Conservation (phyloP, 257 asterid species). For the Capsicum chinense region DNA sequence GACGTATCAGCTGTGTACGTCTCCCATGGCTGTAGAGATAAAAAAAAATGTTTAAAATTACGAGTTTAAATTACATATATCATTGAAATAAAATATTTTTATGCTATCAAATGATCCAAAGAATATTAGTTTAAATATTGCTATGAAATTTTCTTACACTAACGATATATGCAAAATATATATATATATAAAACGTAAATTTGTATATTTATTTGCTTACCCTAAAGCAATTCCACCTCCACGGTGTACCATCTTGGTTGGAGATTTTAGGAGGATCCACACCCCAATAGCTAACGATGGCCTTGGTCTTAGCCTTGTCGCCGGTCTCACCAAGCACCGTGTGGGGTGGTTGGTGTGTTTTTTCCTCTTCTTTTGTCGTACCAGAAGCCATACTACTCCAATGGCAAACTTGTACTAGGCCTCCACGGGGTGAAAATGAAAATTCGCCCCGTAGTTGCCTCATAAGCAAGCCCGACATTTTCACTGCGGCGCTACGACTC, state of each 20-base stretch:
- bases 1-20: constrained; percentile 59
- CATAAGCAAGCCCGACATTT: constrained; percentile 38
- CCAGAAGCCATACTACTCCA: constrained; percentile 36
- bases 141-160: no score
- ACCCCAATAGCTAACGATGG: constrained; percentile 70
- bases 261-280: constrained; percentile 52
- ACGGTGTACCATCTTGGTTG: constrained; percentile 64
- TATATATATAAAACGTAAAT: neutral
- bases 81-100: neutral
- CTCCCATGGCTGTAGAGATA: constrained; percentile 49
- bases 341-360: constrained; percentile 35
- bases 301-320: constrained; percentile 30
- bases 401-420: constrained; percentile 34
- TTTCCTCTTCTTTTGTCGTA: constrained; percentile 26
- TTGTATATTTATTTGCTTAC: constrained; percentile 34
- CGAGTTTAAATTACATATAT: neutral
- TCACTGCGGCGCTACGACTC: constrained; percentile 45
- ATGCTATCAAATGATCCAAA: neutral
- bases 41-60: neutral
- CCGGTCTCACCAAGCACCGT: neutral
- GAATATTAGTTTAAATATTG: neutral
- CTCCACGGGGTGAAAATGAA: neutral
- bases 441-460: constrained; percentile 31
- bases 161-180: no score
- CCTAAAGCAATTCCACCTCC: constrained; percentile 78